A percentile compares a stretch with the other conserved stretches of the same genome.
Evolutionary conservation across 2,329 filamentous ascomycete species (phyloP).

Genomic region (Spiromastix sp.): DNA sequence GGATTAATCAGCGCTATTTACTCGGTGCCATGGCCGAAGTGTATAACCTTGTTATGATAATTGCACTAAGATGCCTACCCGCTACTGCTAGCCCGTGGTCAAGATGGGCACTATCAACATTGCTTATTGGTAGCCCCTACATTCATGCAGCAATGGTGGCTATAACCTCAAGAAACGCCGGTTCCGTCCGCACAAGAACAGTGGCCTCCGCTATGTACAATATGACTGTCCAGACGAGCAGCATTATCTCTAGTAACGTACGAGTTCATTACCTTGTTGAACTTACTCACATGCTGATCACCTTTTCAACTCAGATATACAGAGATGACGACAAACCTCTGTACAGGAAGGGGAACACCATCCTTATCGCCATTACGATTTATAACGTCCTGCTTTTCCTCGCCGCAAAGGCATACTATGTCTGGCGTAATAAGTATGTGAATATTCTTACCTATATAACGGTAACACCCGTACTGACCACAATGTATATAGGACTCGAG

Average conservation of each 20-base stretch:
- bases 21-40: conserved; percentile 44
- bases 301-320: conserved; percentile 40
- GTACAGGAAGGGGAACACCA: conserved; percentile 48
- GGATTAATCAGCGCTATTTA: conserved; percentile 45
- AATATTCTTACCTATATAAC: not conserved
- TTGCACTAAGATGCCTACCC: conserved; percentile 42
- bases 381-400: conserved; percentile 43
- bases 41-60: conserved; percentile 43
- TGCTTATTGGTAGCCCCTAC: conserved; percentile 48
- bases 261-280: not conserved
- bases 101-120: conserved; percentile 40
- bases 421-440: conserved; percentile 30
- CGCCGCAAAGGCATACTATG: conserved; percentile 30
- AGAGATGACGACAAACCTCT: conserved; percentile 45
- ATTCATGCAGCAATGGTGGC: conserved; percentile 46
- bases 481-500: conserved; percentile 17
- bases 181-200: conserved; percentile 32
- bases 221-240: conserved; percentile 35
- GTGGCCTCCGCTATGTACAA: conserved; percentile 37
- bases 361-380: conserved; percentile 43
- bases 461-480: conserved; percentile 5
- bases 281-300: no score
- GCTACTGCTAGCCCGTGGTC: conserved; percentile 40
- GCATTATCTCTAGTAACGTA: conserved; percentile 29
- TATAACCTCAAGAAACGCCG: conserved; percentile 34